Conservation (phyloP, 208 protist species). For the Lotmaria passim region DNA sequence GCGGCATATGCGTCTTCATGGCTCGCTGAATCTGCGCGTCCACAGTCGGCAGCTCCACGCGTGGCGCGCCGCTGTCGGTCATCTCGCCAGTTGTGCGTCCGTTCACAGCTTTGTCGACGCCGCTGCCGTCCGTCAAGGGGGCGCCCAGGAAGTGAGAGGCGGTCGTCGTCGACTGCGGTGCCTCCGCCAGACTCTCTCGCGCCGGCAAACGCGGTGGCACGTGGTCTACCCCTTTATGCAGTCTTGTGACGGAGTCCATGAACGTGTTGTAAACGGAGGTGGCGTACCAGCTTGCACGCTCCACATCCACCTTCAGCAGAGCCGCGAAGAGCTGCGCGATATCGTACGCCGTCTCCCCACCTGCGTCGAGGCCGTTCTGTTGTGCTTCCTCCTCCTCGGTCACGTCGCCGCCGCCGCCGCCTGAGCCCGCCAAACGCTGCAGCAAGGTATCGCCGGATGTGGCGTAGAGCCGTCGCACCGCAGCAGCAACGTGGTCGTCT, state of each 20-base stretch:
- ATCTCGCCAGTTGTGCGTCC: neutral
- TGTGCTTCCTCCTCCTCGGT: conserved; percentile 5
- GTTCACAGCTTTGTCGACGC: neutral
- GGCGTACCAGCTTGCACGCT: conserved; percentile 32
- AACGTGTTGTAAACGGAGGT: conserved; percentile 35
- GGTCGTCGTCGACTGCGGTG: neutral
- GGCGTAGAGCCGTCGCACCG: conserved; percentile 10
- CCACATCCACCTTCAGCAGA: conserved; percentile 37
- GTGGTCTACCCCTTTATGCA: conserved; percentile 14
- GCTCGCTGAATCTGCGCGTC: conserved; percentile 27
- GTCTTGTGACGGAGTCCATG: conserved; percentile 40
- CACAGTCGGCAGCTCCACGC: conserved; percentile 1
- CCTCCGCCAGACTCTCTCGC: neutral
- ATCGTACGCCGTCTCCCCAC: conserved; percentile 26
- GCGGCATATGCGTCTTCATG: conserved; percentile 13
- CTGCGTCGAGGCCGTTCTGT: neutral
- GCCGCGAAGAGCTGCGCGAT: conserved; percentile 42
- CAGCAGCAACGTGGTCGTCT: neutral
- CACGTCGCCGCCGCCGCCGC: neutral
- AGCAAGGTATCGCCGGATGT: conserved; percentile 41
- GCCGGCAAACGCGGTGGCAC: neutral
- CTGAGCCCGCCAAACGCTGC: conserved; percentile 10
- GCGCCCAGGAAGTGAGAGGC: neutral
- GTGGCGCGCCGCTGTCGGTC: conserved; percentile 1
- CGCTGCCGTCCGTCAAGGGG: neutral